These are phyloP conservation scores for Abelmoschus esculentus DNA, from an alignment of 345 rosid genomes.

Conservation along the genomic window DNA sequence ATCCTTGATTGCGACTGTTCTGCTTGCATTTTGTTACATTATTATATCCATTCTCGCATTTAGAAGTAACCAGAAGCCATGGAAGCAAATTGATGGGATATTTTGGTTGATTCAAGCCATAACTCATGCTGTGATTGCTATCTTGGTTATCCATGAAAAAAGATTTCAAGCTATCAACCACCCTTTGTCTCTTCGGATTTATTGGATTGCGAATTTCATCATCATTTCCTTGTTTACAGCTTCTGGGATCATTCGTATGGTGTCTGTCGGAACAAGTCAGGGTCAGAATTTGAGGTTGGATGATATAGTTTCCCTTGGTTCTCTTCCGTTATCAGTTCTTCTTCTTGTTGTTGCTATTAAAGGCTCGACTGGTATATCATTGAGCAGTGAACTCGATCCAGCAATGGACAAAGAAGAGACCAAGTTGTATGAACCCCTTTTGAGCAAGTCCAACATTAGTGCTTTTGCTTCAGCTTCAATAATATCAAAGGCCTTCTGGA, in stretches of 20 bases:
- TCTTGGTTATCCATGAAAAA: conserved; percentile 62
- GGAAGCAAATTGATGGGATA: conserved; percentile 34
- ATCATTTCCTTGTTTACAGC: conserved; percentile 37
- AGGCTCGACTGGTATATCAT: conserved; percentile 63
- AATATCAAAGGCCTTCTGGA: conserved; percentile 64
- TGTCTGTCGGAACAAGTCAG: conserved; percentile 18
- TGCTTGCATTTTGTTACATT: conserved; percentile 44
- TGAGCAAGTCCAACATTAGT: conserved; percentile 39
- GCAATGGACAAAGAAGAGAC: conserved; percentile 25
- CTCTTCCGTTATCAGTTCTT: conserved; percentile 47
- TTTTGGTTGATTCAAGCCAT: conserved; percentile 77
- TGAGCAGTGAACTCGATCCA: conserved; percentile 23
- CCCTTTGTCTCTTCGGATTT: conserved; percentile 57
- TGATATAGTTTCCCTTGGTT: conserved; percentile 45
- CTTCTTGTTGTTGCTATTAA: conserved; percentile 44
- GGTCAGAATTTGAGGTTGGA: conserved; percentile 34
- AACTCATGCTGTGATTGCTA: conserved; percentile 51
- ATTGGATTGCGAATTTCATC: conserved; percentile 47
- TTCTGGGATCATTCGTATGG: conserved; percentile 52
- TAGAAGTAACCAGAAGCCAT: conserved; percentile 24
- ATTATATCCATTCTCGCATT: conserved; percentile 44
- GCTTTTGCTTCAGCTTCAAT: conserved; percentile 67
- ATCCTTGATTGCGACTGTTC: conserved; percentile 28
- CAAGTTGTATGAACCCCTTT: conserved; percentile 27
- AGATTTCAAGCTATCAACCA: conserved; percentile 51